A percentile compares a stretch with the other conserved stretches of the same genome.
Evolutionary conservation across 768 basidiomycete genomes (phyloP).

Genomic region (Mycena chlorophos): DNA sequence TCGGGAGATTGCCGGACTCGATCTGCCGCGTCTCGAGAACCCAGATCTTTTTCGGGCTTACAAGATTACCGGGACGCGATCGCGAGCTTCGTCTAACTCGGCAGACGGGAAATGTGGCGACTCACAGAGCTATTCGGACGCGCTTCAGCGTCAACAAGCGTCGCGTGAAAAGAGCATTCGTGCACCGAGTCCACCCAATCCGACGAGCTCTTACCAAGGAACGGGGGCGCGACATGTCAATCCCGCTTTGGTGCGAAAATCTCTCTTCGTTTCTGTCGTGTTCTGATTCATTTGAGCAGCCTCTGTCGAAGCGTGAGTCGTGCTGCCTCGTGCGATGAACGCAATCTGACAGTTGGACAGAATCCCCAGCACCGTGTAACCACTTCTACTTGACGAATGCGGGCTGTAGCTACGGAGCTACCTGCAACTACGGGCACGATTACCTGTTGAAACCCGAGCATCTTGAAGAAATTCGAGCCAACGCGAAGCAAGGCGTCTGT

Average conservation of each 20-base stretch:
- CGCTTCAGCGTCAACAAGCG: conserved; percentile 36
- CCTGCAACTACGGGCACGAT: conserved; percentile 64
- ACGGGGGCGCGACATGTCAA: conserved; percentile 46
- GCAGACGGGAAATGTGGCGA: conserved; percentile 25
- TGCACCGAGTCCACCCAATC: conserved; percentile 47
- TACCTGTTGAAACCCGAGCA: conserved; percentile 57
- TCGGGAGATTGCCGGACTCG: conserved; percentile 55
- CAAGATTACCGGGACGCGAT: conserved; percentile 40
- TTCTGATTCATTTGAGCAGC: conserved; percentile 35
- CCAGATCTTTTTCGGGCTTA: conserved; percentile 61
- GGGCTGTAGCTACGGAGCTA: conserved; percentile 55
- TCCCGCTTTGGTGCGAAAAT: conserved; percentile 52
- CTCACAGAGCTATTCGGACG: conserved; percentile 45
- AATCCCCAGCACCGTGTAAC: conserved; percentile 67
- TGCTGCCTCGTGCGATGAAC: conserved; percentile 4
- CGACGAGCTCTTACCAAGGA: conserved; percentile 34
- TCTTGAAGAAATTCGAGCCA: conserved; percentile 51
- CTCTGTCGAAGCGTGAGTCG: conserved; percentile 62
- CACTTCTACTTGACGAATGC: conserved; percentile 65
- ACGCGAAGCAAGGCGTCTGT: conserved; percentile 64
- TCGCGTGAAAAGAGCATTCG: conserved; percentile 43
- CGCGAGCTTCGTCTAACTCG: conserved; percentile 16
- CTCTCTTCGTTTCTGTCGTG: conserved; percentile 11
- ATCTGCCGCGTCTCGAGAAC: conserved; percentile 52
- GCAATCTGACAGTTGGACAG: conserved; percentile 34